Percentiles rank a stretch among this genome's conserved stretches.
Conservation (phyloP, 78 protist genomes). For the Paulinella micropora region DNA sequence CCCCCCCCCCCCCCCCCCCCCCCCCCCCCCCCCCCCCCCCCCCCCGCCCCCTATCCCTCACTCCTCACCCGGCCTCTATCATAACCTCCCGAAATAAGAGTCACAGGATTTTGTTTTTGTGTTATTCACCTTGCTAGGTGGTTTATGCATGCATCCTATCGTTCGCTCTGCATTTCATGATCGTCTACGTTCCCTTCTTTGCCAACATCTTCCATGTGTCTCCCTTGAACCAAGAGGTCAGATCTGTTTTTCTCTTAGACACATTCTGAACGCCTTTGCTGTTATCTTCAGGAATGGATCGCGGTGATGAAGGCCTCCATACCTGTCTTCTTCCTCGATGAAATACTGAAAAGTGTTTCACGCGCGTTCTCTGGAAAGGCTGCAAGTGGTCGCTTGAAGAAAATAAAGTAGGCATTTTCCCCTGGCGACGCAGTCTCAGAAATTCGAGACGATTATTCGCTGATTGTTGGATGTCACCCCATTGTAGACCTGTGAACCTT, state of each 20-base stretch:
- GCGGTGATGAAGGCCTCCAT: conserved; percentile 25
- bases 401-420: too few relatives aligned
- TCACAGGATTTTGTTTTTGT: not conserved
- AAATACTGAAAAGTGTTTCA: conserved; percentile 53
- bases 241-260: not conserved
- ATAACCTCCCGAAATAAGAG: conserved; percentile 1
- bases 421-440: too few relatives aligned
- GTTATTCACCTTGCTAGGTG: conserved; percentile 15
- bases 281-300: conserved; percentile 36
- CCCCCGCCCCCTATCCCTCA: too few relatives aligned
- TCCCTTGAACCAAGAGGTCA: conserved; percentile 2
- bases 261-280: not conserved
- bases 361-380: too few relatives aligned
- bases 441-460: too few relatives aligned
- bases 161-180: conserved; percentile 28
- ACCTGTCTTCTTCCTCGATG: conserved; percentile 57
- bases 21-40: too few relatives aligned
- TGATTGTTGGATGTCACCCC: too few relatives aligned
- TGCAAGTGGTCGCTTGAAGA: too few relatives aligned
- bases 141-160: too few relatives aligned
- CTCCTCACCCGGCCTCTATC: too few relatives aligned
- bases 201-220: not conserved
- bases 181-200: conserved; percentile 46
- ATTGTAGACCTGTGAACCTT: too few relatives aligned
- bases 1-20: too few relatives aligned